Evolutionary conservation across 192 early-diverging fungal species (phyloP).

Genomic region (Kickxella alabastrina): DNA sequence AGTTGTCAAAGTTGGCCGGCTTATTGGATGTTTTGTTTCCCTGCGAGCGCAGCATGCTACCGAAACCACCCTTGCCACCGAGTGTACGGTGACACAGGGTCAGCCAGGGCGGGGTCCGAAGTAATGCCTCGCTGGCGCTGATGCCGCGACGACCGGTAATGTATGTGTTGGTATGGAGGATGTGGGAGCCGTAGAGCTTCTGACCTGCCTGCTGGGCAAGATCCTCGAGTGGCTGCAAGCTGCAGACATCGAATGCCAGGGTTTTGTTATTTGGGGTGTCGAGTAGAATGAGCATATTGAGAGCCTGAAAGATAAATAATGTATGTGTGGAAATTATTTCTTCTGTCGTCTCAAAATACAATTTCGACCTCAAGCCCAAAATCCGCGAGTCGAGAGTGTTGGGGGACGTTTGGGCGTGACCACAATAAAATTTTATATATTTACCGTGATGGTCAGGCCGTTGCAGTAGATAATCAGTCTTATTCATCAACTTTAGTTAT

Average conservation of each 20-base stretch:
- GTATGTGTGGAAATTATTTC: too few relatives aligned
- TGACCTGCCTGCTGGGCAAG: constrained; percentile 18
- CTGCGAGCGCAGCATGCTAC: constrained; percentile 87
- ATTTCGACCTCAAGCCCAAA: too few relatives aligned
- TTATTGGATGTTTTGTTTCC: constrained; percentile 88
- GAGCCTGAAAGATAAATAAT: too few relatives aligned
- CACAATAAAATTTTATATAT: too few relatives aligned
- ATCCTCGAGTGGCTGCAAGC: constrained; percentile 19
- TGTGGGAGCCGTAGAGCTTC: background rate
- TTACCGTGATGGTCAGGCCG: too few relatives aligned
- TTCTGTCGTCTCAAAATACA: too few relatives aligned
- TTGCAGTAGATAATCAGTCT: too few relatives aligned
- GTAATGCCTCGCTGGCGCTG: constrained; percentile 13
- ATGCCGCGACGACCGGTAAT: constrained; percentile 31
- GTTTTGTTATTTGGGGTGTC: constrained; percentile 17
- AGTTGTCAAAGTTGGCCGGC: constrained; percentile 88
- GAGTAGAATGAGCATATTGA: constrained; percentile 32
- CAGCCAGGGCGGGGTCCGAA: constrained; percentile 12
- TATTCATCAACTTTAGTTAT: too few relatives aligned
- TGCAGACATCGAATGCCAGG: constrained; percentile 20
- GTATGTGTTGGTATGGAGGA: constrained; percentile 3
- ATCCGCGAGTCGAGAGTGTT: too few relatives aligned
- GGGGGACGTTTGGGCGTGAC: too few relatives aligned
- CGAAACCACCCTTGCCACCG: constrained; percentile 98
- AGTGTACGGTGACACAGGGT: constrained; percentile 35